These are phyloP conservation scores for Globisporangium apiculatum DNA, from an alignment of 352 stramenopile species.

Conservation along the genomic window DNA sequence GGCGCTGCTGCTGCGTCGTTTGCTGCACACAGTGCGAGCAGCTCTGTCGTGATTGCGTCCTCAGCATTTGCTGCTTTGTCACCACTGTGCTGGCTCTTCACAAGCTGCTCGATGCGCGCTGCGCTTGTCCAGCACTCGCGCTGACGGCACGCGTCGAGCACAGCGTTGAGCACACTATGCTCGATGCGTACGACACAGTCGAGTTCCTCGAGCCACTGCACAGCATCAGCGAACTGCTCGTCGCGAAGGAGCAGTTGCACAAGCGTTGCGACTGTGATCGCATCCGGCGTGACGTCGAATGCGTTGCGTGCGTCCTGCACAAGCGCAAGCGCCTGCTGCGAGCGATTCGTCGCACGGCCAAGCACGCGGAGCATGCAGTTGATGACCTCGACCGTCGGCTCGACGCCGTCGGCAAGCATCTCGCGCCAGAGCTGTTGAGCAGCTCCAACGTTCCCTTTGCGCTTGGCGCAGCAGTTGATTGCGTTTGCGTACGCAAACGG, in stretches of 20 bases:
- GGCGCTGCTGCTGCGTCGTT: slow-evolving; percentile 3
- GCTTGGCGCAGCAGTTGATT: slow-evolving; percentile 59
- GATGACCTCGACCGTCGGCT: slow-evolving; percentile 34
- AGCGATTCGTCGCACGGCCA: slow-evolving; percentile 22
- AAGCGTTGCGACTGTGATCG: slow-evolving; percentile 36
- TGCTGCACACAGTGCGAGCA: slow-evolving; percentile 6
- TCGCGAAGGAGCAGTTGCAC: slow-evolving; percentile 39
- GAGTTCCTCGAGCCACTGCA: slow-evolving; percentile 22
- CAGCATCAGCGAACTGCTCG: slow-evolving; percentile 13
- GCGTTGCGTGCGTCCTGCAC: slow-evolving; percentile 18
- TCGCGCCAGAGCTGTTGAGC: slow-evolving; percentile 42
- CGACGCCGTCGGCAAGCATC: slow-evolving; percentile 26
- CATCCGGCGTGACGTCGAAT: slow-evolving; percentile 30
- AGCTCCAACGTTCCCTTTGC: slow-evolving; percentile 19
- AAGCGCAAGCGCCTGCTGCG: slow-evolving; percentile 25
- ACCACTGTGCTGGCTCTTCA: slow-evolving; percentile 1
- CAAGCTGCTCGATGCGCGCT: slow-evolving; percentile 6
- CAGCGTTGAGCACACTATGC: slow-evolving; percentile 19
- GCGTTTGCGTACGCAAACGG: slow-evolving; percentile 46
- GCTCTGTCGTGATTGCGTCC: background rate
- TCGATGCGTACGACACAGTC: background rate
- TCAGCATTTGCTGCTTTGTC: too few relatives aligned
- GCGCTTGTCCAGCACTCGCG: slow-evolving; percentile 28
- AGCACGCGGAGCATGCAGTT: slow-evolving; percentile 70
- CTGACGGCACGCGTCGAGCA: slow-evolving; percentile 49